These are phyloP conservation scores for Talaromyces marneffei DNA, from an alignment of 2,329 filamentous ascomycete species.

Conservation along the genomic window DNA sequence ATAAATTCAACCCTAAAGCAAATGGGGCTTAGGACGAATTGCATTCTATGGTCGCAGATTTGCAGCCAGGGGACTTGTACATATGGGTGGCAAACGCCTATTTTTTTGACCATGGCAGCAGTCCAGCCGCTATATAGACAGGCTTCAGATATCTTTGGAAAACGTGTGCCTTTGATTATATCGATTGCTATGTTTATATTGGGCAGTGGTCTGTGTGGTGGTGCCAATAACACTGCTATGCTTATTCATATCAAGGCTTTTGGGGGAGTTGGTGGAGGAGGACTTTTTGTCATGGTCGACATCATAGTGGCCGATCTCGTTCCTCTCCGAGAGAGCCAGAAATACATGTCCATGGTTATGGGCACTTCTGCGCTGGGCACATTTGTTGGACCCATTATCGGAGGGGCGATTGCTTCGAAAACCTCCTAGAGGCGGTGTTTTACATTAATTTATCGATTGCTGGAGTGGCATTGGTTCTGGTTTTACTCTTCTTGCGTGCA, in stretches of 20 bases:
- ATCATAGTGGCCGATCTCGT: constrained; percentile 49
- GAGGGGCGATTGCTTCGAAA: not conserved
- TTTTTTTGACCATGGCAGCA: not conserved
- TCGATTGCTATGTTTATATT: constrained; percentile 48
- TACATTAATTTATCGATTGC: not conserved
- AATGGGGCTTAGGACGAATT: no score
- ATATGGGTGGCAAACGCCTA: not conserved
- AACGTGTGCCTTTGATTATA: constrained; percentile 31
- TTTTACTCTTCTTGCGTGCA: not conserved
- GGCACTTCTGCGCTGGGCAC: not conserved
- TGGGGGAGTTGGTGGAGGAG: constrained; percentile 47
- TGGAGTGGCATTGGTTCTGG: not conserved
- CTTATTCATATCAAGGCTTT: constrained; percentile 43
- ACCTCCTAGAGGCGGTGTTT: not conserved
- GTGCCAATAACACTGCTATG: constrained; percentile 42
- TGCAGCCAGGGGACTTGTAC: not conserved
- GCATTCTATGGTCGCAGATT: not conserved
- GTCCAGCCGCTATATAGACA: not conserved
- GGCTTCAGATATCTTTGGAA: not conserved
- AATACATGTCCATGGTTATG: not conserved
- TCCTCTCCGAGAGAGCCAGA: constrained; percentile 21
- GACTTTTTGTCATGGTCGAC: constrained; percentile 44
- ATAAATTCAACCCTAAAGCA: no score
- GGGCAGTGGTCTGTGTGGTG: constrained; percentile 47
- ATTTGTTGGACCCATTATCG: not conserved